Evolutionary conservation across 176 grass and related monocot species (phyloP).

Genomic region (Olyra latifolia): DNA sequence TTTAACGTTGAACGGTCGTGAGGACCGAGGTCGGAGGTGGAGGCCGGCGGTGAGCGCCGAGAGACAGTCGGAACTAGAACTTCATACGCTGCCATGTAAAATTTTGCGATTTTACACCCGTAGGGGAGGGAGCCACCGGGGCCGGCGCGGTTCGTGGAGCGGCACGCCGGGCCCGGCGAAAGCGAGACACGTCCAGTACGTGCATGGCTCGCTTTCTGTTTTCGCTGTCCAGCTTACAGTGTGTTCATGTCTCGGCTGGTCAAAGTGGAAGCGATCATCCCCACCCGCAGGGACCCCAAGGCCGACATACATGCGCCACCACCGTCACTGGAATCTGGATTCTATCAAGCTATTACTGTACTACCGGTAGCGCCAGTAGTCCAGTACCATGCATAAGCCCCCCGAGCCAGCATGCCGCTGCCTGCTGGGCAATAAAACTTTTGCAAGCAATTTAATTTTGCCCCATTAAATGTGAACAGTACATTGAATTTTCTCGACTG

Average conservation of each 20-base stretch:
- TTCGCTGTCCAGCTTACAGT: not conserved
- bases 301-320: not conserved
- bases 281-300: not conserved
- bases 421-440: slow-evolving; percentile 35
- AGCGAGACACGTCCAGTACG: slow-evolving; percentile 17
- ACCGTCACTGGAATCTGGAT: not conserved
- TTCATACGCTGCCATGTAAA: not conserved
- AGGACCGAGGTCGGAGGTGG: too few relatives aligned
- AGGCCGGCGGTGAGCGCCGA: too few relatives aligned
- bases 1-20: too few relatives aligned
- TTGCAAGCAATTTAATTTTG: not conserved
- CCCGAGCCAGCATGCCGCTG: not conserved
- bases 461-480: slow-evolving; percentile 41
- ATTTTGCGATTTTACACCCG: not conserved
- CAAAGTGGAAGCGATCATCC: not conserved
- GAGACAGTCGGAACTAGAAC: too few relatives aligned
- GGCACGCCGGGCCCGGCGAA: slow-evolving; percentile 11
- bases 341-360: not conserved
- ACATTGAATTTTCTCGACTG: slow-evolving; percentile 37
- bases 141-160: not conserved
- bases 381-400: not conserved
- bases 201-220: slow-evolving; percentile 42
- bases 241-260: slow-evolving; percentile 12
- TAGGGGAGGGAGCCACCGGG: not conserved
- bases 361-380: not conserved